Conservation (phyloP, 2,329 filamentous ascomycete species). For the Cadophora malorum region DNA sequence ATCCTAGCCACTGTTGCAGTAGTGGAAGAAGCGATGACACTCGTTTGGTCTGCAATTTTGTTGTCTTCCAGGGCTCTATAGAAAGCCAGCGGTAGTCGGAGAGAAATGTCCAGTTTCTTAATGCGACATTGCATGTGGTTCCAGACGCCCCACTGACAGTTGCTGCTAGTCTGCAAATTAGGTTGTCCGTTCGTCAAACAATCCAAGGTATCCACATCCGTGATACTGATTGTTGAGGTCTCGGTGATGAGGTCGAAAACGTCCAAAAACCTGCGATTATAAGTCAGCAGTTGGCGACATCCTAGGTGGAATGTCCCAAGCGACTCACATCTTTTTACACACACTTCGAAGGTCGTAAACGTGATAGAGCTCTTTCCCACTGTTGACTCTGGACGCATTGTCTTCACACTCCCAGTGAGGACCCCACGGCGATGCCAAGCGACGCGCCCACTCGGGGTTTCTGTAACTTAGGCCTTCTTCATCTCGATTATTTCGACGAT, state of each 20-base stretch:
- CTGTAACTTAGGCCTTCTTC: neutral
- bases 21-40: neutral
- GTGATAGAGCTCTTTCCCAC: neutral
- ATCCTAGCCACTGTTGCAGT: neutral
- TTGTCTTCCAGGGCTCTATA: slow-evolving; percentile 4
- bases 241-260: slow-evolving; percentile 4
- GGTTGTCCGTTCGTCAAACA: neutral
- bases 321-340: slow-evolving; percentile 10
- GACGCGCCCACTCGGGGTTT: slow-evolving; percentile 1
- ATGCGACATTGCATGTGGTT: neutral
- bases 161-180: neutral
- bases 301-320: neutral
- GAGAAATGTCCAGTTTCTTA: neutral
- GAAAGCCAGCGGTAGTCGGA: slow-evolving; percentile 6
- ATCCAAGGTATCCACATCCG: slow-evolving; percentile 5
- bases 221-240: slow-evolving; percentile 5
- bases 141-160: neutral
- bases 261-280: slow-evolving; percentile 8
- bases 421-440: slow-evolving; percentile 3
- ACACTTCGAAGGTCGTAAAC: neutral
- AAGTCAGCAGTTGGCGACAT: neutral
- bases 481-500: neutral
- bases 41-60: neutral
- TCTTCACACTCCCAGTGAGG: slow-evolving; percentile 19
- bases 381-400: neutral